phyloP scores from a whole-genome alignment of 345 rosid genomes.

The Odontarrhena argentea region DNA sequence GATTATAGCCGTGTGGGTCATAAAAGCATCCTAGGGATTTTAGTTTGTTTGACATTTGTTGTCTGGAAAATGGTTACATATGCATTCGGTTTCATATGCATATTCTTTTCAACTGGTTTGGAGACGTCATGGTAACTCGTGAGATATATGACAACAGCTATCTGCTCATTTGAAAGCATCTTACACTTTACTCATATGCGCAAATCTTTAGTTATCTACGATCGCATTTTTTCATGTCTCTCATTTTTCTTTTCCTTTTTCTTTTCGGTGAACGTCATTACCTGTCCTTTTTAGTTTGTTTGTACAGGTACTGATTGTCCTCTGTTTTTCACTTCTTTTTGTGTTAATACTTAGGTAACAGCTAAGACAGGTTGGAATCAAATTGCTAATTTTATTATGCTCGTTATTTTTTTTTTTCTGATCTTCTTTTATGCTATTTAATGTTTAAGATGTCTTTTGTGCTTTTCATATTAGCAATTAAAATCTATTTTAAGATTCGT shows the following conservation, averaged over 20 bases:
- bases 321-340: constrained; percentile 2
- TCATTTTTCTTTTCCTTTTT: not conserved
- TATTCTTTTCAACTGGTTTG: constrained; percentile 50
- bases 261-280: not conserved
- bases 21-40: constrained; percentile 14
- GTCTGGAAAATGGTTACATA: constrained; percentile 36
- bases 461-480: not conserved
- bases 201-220: constrained; percentile 43
- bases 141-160: constrained; percentile 49
- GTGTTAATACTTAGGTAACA: constrained; percentile 13
- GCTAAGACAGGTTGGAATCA: constrained; percentile 14
- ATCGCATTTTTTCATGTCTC: constrained; percentile 29
- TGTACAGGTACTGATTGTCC: not conserved
- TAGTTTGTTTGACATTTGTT: constrained; percentile 16
- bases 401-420: not conserved
- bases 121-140: constrained; percentile 55
- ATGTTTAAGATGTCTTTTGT: not conserved
- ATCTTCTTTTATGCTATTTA: not conserved
- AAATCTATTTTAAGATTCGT: not conserved
- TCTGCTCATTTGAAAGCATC: constrained; percentile 25
- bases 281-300: constrained; percentile 15
- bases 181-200: constrained; percentile 55
- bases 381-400: not conserved
- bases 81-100: constrained; percentile 46
- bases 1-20: not conserved